Conservation (phyloP, 2,329 filamentous ascomycete species). For the Penicillium sp. region DNA sequence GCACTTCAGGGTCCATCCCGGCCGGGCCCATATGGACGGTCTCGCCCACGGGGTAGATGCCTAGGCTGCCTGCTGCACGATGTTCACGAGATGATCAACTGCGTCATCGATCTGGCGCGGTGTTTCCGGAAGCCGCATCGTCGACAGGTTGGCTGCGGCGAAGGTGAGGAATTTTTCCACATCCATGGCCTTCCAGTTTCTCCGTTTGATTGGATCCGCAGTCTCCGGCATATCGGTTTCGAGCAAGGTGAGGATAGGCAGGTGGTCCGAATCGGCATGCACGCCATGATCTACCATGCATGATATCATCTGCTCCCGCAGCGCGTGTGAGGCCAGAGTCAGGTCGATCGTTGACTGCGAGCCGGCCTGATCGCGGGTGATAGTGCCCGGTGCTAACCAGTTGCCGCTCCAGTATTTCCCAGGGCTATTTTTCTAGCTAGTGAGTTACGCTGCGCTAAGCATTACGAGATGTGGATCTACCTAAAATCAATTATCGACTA, state of each 20-base stretch:
- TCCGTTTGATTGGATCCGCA: background rate
- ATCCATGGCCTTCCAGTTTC: background rate
- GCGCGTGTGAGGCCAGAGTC: background rate
- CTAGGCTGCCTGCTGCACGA: background rate
- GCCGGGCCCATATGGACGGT: background rate
- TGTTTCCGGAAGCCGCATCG: background rate
- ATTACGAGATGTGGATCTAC: no score
- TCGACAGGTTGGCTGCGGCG: background rate
- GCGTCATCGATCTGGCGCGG: background rate
- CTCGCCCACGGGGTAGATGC: background rate
- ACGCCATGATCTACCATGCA: background rate
- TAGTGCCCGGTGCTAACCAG: background rate
- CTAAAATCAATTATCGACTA: no score
- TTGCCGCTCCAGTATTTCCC: background rate
- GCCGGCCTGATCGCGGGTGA: background rate
- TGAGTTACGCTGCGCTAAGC: no score
- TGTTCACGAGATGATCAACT: background rate
- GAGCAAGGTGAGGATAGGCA: background rate
- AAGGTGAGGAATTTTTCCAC: background rate
- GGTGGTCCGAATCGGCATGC: background rate
- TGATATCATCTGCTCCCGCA: background rate
- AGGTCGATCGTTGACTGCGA: background rate
- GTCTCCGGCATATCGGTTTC: background rate
- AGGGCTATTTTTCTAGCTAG: no score
- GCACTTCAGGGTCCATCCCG: slow-evolving; percentile 1